Base-by-base conservation (phyloP, 805 yeast species). In the Grigorovia transvaalensis region DNA sequence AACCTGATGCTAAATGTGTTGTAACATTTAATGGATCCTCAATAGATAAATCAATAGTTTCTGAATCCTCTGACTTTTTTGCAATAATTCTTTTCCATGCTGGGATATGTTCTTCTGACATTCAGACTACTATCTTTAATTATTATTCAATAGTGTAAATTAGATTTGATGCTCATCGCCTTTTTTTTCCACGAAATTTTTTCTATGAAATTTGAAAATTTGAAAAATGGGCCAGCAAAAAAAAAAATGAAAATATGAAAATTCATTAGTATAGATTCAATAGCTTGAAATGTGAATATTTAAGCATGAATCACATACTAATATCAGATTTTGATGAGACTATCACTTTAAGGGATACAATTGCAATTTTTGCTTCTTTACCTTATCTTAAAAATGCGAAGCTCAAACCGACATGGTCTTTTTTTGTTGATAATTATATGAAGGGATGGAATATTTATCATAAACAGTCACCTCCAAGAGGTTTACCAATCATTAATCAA, bases 71-170 rank as follows among this genome's bases (percentile, higher is more conserved):
- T 45, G 57, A 52, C 46, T 58, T 55, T 48, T 54, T 53, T 43
- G 59, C 60, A 44, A 60, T 61, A 51, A 63, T 63, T 48, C 64
- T 60, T 49, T 66, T 67, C 71, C 71, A 68, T 9, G 71, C 71
- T 9, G 71, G 71, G 23, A 68, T 50, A 51, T 66, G 67, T 47
- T 48, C 54, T 38, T 50, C 53, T 35, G 56, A 48, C 62, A 58
- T 58, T 42, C 9, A 23, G 13, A 33, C 38, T 33, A 23, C 27
- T 23, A 23, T 6, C 27, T 23, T 23, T 23, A 23, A 23, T 23
- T 23, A 23, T 23, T 23, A 23, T 23, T 23, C 27, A 23, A 23
- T 23, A 23, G 27, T 23, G 27, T 23, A 23, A 23, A 23, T 23
- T 23, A 23, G 6, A 23, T 23, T 23, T 23, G 11, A 27, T 18